phyloP scores from a whole-genome alignment of 1,284 basidiomycete genomes.

The Malassezia yamatoensis region DNA sequence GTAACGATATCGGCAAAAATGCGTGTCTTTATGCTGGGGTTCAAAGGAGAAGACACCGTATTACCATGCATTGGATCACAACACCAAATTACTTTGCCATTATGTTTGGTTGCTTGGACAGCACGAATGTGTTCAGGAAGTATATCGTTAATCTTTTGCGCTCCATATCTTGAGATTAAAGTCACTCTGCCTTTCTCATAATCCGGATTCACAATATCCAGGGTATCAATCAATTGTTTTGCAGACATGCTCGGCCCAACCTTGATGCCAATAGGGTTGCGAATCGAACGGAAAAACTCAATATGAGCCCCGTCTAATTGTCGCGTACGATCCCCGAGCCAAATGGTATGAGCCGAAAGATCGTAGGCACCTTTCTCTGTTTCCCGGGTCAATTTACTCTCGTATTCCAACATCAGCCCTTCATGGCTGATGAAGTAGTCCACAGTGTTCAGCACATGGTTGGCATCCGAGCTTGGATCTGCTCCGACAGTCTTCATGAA shows the following conservation, averaged over 20 bases:
- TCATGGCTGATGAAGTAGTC: slow-evolving; percentile 94
- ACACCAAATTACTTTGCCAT: slow-evolving; percentile 69
- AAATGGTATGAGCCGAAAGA: slow-evolving; percentile 83
- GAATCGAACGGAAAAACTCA: slow-evolving; percentile 67
- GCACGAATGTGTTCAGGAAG: slow-evolving; percentile 73
- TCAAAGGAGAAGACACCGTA: slow-evolving; percentile 36
- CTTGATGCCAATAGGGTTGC: slow-evolving; percentile 94
- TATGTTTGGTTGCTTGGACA: slow-evolving; percentile 66
- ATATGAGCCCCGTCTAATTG: slow-evolving; percentile 86
- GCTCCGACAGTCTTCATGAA: slow-evolving; percentile 81
- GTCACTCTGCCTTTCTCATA: slow-evolving; percentile 74
- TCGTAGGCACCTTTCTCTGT: slow-evolving; percentile 55
- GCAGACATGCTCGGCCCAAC: slow-evolving; percentile 77
- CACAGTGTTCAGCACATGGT: slow-evolving; percentile 68
- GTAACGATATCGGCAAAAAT: slow-evolving; percentile 81
- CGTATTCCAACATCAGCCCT: slow-evolving; percentile 84
- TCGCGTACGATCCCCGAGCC: slow-evolving; percentile 95
- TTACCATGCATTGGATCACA: slow-evolving; percentile 98
- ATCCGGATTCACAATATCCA: slow-evolving; percentile 70
- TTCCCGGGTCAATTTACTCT: slow-evolving; percentile 76
- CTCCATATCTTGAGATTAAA: slow-evolving; percentile 86
- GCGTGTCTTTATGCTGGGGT: slow-evolving; percentile 55
- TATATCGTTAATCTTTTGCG: slow-evolving; percentile 59
- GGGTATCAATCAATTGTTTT: slow-evolving; percentile 67
- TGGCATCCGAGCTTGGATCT: slow-evolving; percentile 51